Evolutionary conservation across 169 alveolate species (phyloP), one percentile per base, ranked within the genome.

Genomic region (Plasmodium knowlesi): DNA sequence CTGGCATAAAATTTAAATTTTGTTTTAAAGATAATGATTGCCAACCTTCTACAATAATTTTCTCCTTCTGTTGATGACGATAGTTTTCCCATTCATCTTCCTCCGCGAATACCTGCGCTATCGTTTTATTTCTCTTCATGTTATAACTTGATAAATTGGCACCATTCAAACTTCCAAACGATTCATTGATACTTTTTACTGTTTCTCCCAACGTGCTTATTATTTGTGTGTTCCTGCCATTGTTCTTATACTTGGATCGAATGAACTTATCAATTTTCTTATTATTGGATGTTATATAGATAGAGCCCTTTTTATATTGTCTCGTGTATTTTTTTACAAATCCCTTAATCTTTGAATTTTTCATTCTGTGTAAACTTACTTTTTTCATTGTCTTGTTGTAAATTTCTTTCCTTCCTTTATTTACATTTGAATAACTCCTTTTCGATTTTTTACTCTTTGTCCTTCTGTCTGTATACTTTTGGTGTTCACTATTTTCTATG

Each of bases 21-120:
- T 89, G 95, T 57, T 94, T 95, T 78, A 96, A 94, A 25, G 97
- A 85, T 72, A 96, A 93, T 9, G 97, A 95, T 16, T 90, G 93
- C 97, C 97, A 96, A 32, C 97, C 97, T 5, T 95, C 92, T 16
- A 95, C 97, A 5, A 81, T 46, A 67, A 96, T 92, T 70, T 93
- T 92, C 25, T 95, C 96, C 25, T 91, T 93, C 25, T 79, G 79
- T 32, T 94, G 81, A 78, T 95, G 93, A 28, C 92, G 76, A 82
- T 94, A 95, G 72, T 95, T 93, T 76, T 90, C 97, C 97, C 97
- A 96, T 84, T 95, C 97, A 85, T 96, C 97, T 88, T 96, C 97
- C 67, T 96, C 97, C 14, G 93, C 92, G 53, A 96, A 95, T 43
- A 96, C 91, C 72, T 93, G 96, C 4, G 97, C 95, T 10, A 95